Conservation (phyloP, 2,329 filamentous ascomycete genomes). For the Colletotrichum acutatum region DNA sequence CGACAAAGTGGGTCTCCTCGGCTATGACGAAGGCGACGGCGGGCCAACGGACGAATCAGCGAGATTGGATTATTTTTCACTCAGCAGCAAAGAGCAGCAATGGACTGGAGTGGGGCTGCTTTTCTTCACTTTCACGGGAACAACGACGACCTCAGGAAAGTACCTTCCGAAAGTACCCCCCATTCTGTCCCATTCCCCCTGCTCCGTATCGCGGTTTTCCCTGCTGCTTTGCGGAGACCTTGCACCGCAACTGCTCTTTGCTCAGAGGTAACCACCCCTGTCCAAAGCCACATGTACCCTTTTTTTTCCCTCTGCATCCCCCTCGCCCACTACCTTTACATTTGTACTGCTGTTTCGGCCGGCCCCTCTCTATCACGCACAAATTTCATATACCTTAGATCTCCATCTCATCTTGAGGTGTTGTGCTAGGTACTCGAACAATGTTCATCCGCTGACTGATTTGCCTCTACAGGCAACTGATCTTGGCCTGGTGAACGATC, state of each 20-base stretch:
- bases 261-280: not conserved
- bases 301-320: not conserved
- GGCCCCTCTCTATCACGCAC: not conserved
- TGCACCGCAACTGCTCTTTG: conserved; percentile 5
- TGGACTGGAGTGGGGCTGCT: conserved; percentile 10
- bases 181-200: not conserved
- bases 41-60: conserved; percentile 36
- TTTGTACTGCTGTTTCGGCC: not conserved
- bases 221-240: not conserved
- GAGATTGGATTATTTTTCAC: conserved; percentile 35
- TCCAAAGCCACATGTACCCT: not conserved
- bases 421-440: not conserved
- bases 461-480: not conserved
- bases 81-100: conserved; percentile 29
- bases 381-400: not conserved
- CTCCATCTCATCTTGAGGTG: no score
- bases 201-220: not conserved
- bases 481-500: not conserved
- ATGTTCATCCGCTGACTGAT: not conserved
- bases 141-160: not conserved
- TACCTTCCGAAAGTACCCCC: not conserved
- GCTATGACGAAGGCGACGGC: conserved; percentile 38
- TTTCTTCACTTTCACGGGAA: conserved; percentile 9
- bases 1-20: conserved; percentile 32
- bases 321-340: not conserved